Conservation (phyloP, 1,284 basidiomycete genomes). For the Volvariella volvacea region DNA sequence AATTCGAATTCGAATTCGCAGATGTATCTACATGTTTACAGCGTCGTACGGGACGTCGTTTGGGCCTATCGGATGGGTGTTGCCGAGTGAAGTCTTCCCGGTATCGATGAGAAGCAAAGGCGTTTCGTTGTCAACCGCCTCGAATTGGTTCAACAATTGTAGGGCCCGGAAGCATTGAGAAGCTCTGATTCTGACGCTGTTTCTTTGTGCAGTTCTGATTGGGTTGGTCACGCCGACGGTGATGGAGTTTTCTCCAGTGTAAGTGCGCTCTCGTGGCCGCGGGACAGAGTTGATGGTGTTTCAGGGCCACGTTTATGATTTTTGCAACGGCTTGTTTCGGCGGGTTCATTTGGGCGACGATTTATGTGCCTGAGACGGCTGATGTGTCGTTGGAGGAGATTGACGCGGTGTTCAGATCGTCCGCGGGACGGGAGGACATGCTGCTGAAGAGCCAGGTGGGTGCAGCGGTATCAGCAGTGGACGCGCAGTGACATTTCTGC, state of each 20-base stretch:
- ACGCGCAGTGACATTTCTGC: neutral
- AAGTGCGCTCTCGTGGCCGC: slow-evolving; percentile 16
- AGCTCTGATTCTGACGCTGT: slow-evolving; percentile 14
- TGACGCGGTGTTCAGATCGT: slow-evolving; percentile 57
- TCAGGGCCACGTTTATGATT: slow-evolving; percentile 58
- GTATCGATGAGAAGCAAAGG: slow-evolving; percentile 82
- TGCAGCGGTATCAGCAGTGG: neutral
- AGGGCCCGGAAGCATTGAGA: neutral
- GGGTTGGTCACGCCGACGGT: slow-evolving; percentile 74
- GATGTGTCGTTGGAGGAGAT: slow-evolving; percentile 73
- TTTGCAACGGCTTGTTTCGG: slow-evolving; percentile 61
- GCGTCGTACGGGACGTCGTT: slow-evolving; percentile 78
- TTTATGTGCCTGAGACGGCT: slow-evolving; percentile 70
- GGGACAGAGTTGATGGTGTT: neutral
- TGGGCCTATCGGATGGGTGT: slow-evolving; percentile 83
- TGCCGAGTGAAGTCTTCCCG: slow-evolving; percentile 81
- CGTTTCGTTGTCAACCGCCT: slow-evolving; percentile 78
- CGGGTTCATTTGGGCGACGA: slow-evolving; percentile 63
- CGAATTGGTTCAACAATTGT: slow-evolving; percentile 83
- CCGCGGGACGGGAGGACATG: slow-evolving; percentile 49
- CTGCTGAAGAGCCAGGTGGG: slow-evolving; percentile 41
- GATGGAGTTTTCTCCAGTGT: slow-evolving; percentile 59
- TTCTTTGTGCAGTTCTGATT: slow-evolving; percentile 53
- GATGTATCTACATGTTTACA: slow-evolving; percentile 73
- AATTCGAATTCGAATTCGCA: too few relatives aligned